These are phyloP conservation scores for Pholiota conissans DNA, from an alignment of 768 basidiomycete species.

Conservation along the genomic window DNA sequence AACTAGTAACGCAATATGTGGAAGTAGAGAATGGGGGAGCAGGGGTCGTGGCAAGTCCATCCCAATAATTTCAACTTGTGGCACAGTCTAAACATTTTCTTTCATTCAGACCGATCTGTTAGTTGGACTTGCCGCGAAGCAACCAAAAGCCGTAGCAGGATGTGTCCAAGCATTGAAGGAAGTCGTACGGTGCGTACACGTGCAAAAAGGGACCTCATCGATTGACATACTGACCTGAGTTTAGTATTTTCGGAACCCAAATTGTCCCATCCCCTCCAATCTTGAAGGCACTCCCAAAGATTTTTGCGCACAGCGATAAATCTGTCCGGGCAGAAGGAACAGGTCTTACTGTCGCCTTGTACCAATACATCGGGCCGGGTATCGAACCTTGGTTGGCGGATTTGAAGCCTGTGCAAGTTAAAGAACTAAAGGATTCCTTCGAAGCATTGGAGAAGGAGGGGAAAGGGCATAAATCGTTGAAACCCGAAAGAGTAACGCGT, in stretches of 20 bases:
- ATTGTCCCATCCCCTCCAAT: constrained; percentile 74
- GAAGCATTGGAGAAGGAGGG: constrained; percentile 82
- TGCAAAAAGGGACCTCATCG: background rate
- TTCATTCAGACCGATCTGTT: constrained; percentile 66
- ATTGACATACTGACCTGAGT: constrained; percentile 6
- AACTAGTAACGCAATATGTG: constrained; percentile 85
- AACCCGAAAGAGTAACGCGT: constrained; percentile 78
- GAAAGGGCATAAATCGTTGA: constrained; percentile 79
- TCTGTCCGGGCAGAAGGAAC: constrained; percentile 92
- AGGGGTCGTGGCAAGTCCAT: constrained; percentile 80
- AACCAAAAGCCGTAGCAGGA: constrained; percentile 90
- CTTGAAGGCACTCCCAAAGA: constrained; percentile 87
- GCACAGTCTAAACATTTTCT: constrained; percentile 27
- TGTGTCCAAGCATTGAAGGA: constrained; percentile 79
- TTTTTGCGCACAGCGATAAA: constrained; percentile 95
- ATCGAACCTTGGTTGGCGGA: constrained; percentile 86
- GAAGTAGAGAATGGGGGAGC: constrained; percentile 91
- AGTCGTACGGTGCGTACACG: constrained; percentile 66
- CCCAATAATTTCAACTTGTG: constrained; percentile 18
- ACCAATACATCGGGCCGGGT: constrained; percentile 82
- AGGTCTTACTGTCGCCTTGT: constrained; percentile 69
- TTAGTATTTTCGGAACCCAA: constrained; percentile 78
- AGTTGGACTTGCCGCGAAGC: constrained; percentile 87
- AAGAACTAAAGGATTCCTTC: constrained; percentile 92
- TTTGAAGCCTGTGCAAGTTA: constrained; percentile 95